Evolutionary conservation across 495 filamentous ascomycete genomes (phyloP).

Genomic region (Bacidia gigantensis): DNA sequence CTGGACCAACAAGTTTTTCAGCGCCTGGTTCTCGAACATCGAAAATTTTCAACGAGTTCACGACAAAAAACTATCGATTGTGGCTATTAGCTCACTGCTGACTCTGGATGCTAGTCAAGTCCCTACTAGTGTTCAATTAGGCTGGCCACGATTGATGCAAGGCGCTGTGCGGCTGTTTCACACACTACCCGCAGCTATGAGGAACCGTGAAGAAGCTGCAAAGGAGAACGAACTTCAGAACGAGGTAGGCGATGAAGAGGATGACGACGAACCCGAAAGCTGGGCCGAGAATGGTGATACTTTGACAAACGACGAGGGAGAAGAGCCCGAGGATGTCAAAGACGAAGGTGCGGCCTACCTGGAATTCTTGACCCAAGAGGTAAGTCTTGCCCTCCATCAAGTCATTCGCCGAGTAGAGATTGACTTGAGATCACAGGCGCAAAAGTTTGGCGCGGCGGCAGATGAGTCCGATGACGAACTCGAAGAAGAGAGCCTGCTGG

Average conservation of each 20-base stretch:
- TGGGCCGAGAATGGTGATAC: constrained; percentile 51
- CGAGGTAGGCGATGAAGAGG: constrained; percentile 42
- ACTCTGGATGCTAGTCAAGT: constrained; percentile 63
- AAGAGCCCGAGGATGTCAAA: constrained; percentile 55
- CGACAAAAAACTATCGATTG: constrained; percentile 95
- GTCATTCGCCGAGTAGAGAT: background rate
- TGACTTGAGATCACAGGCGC: constrained; percentile 40
- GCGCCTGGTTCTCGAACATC: constrained; percentile 92
- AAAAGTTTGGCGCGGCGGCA: constrained; percentile 60
- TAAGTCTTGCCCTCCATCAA: constrained; percentile 24
- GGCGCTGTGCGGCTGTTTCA: constrained; percentile 87
- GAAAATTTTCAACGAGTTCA: constrained; percentile 86
- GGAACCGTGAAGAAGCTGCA: constrained; percentile 83
- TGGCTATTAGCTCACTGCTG: constrained; percentile 76
- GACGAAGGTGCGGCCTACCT: constrained; percentile 91
- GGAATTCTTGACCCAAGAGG: constrained; percentile 88
- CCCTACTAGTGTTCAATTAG: constrained; percentile 77
- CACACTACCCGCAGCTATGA: constrained; percentile 72
- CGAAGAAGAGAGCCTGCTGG: constrained; percentile 82
- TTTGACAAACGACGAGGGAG: constrained; percentile 56
- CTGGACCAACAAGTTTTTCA: constrained; percentile 99
- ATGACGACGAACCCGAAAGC: constrained; percentile 59
- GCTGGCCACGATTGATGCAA: constrained; percentile 89
- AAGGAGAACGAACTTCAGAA: constrained; percentile 74
- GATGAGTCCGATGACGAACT: constrained; percentile 78